phyloP scores from a whole-genome alignment of 106 monocot genomes.

The Platanthera zijinensis region DNA sequence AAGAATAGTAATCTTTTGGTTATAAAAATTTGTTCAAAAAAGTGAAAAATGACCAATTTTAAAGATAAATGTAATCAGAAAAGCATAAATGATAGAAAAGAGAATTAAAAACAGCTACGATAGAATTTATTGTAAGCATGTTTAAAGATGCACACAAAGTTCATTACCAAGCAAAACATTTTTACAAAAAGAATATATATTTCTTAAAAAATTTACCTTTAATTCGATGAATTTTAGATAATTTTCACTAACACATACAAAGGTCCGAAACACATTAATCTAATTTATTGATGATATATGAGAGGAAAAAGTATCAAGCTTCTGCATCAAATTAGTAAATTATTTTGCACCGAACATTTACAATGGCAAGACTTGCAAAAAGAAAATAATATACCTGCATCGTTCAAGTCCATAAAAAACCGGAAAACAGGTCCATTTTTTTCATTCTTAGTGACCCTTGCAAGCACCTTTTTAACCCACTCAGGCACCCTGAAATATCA shows the following conservation, averaged over 20 bases:
- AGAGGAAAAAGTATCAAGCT: background rate
- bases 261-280: background rate
- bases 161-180: background rate
- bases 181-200: background rate
- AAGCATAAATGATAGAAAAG: background rate
- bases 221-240: background rate
- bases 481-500: slow-evolving; percentile 51
- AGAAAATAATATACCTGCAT: slow-evolving; percentile 50
- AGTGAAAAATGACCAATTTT: background rate
- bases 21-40: background rate
- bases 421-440: slow-evolving; percentile 67
- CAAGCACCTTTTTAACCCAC: slow-evolving; percentile 68
- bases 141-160: background rate
- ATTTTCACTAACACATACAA: background rate
- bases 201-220: background rate
- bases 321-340: background rate
- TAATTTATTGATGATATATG: background rate
- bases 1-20: background rate
- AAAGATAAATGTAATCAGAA: background rate
- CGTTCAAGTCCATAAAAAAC: slow-evolving; percentile 91
- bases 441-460: slow-evolving; percentile 40
- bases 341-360: background rate
- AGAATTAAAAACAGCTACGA: background rate
- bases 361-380: background rate
- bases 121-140: background rate